Percentiles rank a stretch among this genome's conserved stretches.
phyloP scores from a whole-genome alignment of 495 filamentous ascomycete genomes.

The Daldinia loculata region DNA sequence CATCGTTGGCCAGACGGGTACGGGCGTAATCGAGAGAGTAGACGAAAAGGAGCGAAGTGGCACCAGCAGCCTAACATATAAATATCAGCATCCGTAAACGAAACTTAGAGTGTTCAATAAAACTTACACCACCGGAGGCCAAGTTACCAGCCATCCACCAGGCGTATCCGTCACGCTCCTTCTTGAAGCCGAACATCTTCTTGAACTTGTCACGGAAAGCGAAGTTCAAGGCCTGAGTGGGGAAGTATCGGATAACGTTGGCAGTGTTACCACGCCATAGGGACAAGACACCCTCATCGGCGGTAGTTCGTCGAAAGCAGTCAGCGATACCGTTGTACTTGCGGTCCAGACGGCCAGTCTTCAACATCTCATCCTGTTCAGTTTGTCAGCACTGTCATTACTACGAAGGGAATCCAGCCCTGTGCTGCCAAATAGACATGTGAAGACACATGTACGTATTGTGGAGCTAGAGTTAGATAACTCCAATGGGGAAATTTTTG shows the following conservation, averaged over 20 bases:
- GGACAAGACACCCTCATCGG: slow-evolving; percentile 82
- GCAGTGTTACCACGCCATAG: slow-evolving; percentile 99
- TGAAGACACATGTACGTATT: slow-evolving; percentile 12
- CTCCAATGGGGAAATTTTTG: slow-evolving; percentile 15
- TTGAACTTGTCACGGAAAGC: slow-evolving; percentile 99
- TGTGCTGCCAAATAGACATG: slow-evolving; percentile 15
- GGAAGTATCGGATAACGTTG: slow-evolving; percentile 99
- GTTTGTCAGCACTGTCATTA: slow-evolving; percentile 34
- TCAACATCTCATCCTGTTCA: slow-evolving; percentile 98
- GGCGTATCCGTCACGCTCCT: slow-evolving; percentile 95
- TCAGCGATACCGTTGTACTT: slow-evolving; percentile 94
- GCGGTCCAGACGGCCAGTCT: slow-evolving; percentile 95
- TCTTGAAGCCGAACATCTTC: slow-evolving; percentile 99
- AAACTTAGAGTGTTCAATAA: background rate
- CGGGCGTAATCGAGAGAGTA: slow-evolving; percentile 99
- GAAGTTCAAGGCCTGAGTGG: slow-evolving; percentile 99
- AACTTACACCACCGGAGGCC: slow-evolving; percentile 98
- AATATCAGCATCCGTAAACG: background rate
- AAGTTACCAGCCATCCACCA: slow-evolving; percentile 99
- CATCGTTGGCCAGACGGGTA: slow-evolving; percentile 99
- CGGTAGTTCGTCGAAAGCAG: slow-evolving; percentile 90
- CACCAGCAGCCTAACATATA: slow-evolving; percentile 82
- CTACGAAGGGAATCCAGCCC: slow-evolving; percentile 33
- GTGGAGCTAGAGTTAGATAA: slow-evolving; percentile 14
- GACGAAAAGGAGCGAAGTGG: slow-evolving; percentile 99